Evolutionary conservation across 768 basidiomycete species (phyloP).

Genomic region (Mycena metata): DNA sequence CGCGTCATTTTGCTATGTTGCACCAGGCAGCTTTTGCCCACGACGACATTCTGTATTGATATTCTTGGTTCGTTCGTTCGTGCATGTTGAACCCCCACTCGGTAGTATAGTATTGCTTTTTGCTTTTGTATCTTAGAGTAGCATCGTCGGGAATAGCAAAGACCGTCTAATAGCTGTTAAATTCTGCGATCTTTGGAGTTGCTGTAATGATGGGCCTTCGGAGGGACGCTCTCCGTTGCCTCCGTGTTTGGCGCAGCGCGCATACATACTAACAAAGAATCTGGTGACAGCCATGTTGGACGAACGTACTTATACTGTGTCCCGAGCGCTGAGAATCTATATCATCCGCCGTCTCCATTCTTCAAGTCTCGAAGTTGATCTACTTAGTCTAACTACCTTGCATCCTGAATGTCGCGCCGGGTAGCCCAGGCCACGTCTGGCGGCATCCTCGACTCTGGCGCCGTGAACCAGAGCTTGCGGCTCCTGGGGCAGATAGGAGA

Average conservation of each 20-base stretch:
- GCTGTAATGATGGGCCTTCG: background rate
- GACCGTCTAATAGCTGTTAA: conserved; percentile 30
- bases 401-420: conserved; percentile 26
- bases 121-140: conserved; percentile 37
- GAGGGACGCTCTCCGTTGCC: background rate
- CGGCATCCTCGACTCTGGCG: conserved; percentile 25
- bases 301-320: background rate
- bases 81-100: conserved; percentile 17
- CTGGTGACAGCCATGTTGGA: conserved; percentile 8
- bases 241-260: background rate
- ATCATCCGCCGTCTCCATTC: background rate
- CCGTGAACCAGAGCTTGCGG: conserved; percentile 25
- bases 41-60: conserved; percentile 36
- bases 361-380: background rate
- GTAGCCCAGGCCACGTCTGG: conserved; percentile 23
- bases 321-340: no score
- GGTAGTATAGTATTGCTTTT: conserved; percentile 26
- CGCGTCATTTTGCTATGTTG: conserved; percentile 35
- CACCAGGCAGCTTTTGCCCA: conserved; percentile 7
- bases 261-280: background rate
- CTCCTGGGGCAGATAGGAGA: conserved; percentile 33
- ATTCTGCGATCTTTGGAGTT: background rate
- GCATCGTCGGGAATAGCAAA: conserved; percentile 33
- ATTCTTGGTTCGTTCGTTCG: conserved; percentile 32
- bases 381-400: background rate